A percentile compares a stretch with the other conserved stretches of the same genome.
phyloP scores from a whole-genome alignment of 2,329 filamentous ascomycete genomes.

The Zymoseptoria crescenta region DNA sequence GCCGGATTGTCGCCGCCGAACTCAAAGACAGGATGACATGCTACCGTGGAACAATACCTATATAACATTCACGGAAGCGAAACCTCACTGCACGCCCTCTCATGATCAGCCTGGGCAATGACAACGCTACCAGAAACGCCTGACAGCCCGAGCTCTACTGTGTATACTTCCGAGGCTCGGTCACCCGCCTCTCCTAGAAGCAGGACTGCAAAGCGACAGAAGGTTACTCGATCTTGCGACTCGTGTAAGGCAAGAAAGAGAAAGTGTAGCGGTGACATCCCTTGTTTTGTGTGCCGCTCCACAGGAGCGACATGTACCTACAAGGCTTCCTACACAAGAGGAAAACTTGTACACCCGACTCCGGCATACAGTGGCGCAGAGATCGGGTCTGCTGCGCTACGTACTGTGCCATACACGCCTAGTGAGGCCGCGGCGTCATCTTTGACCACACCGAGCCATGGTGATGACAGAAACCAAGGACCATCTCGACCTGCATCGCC shows the following conservation, averaged over 20 bases:
- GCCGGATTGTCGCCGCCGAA: neutral
- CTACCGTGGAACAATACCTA: neutral
- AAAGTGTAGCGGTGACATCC: constrained; percentile 35
- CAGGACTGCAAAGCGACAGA: constrained; percentile 14
- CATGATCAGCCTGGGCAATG: neutral
- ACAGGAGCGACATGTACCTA: constrained; percentile 39
- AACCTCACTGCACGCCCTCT: neutral
- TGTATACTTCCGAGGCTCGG: neutral
- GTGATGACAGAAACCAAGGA: constrained; percentile 4
- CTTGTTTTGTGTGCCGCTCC: constrained; percentile 32
- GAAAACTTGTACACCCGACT: constrained; percentile 15
- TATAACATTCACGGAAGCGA: neutral
- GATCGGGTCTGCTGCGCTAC: constrained; percentile 3
- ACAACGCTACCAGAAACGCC: neutral
- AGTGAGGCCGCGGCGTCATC: neutral
- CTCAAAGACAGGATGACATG: neutral
- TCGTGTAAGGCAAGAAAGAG: constrained; percentile 32
- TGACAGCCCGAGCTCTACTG: neutral
- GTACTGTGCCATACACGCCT: constrained; percentile 1
- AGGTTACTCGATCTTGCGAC: constrained; percentile 28
- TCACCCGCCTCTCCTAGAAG: neutral
- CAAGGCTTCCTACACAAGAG: constrained; percentile 44
- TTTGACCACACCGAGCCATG: constrained; percentile 3
- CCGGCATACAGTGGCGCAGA: constrained; percentile 28
- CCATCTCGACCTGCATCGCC: constrained; percentile 13